Evolutionary conservation across 768 basidiomycete genomes (phyloP).

Genomic region (Tricholoma sp.): DNA sequence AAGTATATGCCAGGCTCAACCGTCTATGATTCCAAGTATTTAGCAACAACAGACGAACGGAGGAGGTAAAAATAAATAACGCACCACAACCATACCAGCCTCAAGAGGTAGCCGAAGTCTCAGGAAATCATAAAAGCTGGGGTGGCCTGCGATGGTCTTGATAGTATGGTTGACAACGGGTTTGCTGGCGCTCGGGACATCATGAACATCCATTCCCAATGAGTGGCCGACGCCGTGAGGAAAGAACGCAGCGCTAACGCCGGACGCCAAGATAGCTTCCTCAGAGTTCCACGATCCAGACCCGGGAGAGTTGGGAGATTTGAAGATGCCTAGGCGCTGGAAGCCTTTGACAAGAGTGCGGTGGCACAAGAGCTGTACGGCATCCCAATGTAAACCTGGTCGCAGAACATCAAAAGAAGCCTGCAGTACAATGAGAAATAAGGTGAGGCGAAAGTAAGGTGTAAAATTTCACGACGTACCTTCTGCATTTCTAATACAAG

Average conservation of each 20-base stretch:
- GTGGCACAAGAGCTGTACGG: conserved; percentile 80
- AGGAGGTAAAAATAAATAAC: conserved; percentile 23
- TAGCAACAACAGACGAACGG: neutral
- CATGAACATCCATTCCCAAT: conserved; percentile 92
- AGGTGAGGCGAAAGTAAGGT: neutral
- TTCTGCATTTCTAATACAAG: conserved; percentile 90
- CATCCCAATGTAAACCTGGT: conserved; percentile 89
- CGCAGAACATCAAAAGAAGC: conserved; percentile 63
- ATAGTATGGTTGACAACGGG: conserved; percentile 56
- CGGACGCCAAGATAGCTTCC: conserved; percentile 68
- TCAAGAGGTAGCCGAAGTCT: conserved; percentile 71
- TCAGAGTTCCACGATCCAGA: conserved; percentile 57
- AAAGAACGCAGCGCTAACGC: conserved; percentile 83
- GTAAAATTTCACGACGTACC: conserved; percentile 31
- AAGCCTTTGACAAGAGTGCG: conserved; percentile 78
- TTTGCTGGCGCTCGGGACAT: conserved; percentile 79
- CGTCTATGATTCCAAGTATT: conserved; percentile 43
- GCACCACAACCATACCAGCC: conserved; percentile 80
- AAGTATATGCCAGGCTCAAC: conserved; percentile 92
- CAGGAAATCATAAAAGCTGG: conserved; percentile 74
- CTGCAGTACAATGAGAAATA: conserved; percentile 26
- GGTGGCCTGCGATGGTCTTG: conserved; percentile 38
- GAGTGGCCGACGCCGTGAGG: conserved; percentile 93
- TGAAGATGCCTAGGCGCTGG: conserved; percentile 82
- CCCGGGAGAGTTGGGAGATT: conserved; percentile 40